Evolutionary conservation across 2,329 filamentous ascomycete species (phyloP).

Genomic region (Chaetomiaceae sp.): DNA sequence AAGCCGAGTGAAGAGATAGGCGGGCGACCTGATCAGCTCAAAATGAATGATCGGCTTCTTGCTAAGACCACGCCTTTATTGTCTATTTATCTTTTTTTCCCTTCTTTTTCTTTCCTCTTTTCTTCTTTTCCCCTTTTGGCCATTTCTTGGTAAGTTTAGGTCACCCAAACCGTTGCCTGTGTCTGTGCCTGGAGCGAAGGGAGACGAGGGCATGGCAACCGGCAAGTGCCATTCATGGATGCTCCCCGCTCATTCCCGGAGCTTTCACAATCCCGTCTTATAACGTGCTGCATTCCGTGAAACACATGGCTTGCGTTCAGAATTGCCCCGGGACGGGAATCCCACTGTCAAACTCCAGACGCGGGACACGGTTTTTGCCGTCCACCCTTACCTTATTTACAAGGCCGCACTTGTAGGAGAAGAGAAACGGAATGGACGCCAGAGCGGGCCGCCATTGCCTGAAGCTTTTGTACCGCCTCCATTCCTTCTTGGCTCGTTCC

Average conservation of each 20-base stretch:
- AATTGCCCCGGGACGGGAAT: too few species aligned
- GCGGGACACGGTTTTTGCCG: conserved; percentile 5
- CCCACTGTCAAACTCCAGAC: neutral
- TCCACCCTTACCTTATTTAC: neutral
- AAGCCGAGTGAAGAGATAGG: conserved; percentile 16
- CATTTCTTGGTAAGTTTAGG: too few species aligned
- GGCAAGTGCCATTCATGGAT: neutral
- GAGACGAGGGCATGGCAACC: neutral
- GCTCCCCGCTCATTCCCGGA: neutral
- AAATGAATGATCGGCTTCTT: conserved; percentile 23
- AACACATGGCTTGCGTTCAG: neutral
- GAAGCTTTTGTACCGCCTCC: neutral
- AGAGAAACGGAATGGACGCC: neutral
- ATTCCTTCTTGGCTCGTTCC: neutral
- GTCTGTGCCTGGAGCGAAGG: neutral
- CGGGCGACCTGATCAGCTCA: conserved; percentile 26
- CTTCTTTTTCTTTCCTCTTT: neutral
- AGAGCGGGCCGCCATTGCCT: neutral
- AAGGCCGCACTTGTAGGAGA: neutral
- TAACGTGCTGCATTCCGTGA: neutral
- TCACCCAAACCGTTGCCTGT: too few species aligned
- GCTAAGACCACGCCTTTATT: conserved; percentile 24
- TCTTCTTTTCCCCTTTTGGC: conserved; percentile 3
- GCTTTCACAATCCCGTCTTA: neutral
- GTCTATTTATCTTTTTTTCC: too few species aligned